These are phyloP conservation scores for Fusarium decemcellulare DNA, from an alignment of 2,329 filamentous ascomycete species.

Conservation along the genomic window DNA sequence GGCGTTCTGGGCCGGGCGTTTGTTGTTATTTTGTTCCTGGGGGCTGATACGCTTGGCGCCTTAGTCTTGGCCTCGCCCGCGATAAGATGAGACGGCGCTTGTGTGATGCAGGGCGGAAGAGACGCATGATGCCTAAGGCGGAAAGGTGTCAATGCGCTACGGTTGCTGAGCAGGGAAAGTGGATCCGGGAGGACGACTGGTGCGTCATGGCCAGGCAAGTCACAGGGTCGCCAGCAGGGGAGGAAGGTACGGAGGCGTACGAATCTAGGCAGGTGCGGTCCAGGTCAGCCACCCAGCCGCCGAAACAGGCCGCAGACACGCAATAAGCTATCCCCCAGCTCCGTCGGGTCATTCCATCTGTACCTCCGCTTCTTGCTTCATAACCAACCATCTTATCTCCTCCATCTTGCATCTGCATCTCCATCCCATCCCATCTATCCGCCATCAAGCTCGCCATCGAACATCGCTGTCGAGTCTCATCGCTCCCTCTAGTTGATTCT, in stretches of 20 bases:
- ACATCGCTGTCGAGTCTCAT: conserved; percentile 25
- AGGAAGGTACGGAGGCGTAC: conserved; percentile 36
- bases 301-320: conserved; percentile 46
- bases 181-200: conserved; percentile 40
- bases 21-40: conserved; percentile 35
- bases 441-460: conserved; percentile 25
- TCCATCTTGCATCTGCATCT: conserved; percentile 33
- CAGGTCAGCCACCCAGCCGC: conserved; percentile 29
- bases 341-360: conserved; percentile 37
- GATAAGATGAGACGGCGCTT: conserved; percentile 38
- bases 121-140: conserved; percentile 46
- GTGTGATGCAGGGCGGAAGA: conserved; percentile 17
- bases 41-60: conserved; percentile 23
- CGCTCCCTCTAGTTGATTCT: conserved; percentile 5
- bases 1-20: conserved; percentile 10
- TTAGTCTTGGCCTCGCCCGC: conserved; percentile 8
- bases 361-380: conserved; percentile 42
- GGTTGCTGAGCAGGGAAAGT: conserved; percentile 47
- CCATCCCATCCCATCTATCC: conserved; percentile 23
- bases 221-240: conserved; percentile 44
- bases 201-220: conserved; percentile 48
- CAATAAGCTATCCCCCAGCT: conserved; percentile 46
- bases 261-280: conserved; percentile 41
- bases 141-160: conserved; percentile 36
- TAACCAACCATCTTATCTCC: conserved; percentile 45